Conservation (phyloP, 257 asterid species). For the Solanum peruvianum region DNA sequence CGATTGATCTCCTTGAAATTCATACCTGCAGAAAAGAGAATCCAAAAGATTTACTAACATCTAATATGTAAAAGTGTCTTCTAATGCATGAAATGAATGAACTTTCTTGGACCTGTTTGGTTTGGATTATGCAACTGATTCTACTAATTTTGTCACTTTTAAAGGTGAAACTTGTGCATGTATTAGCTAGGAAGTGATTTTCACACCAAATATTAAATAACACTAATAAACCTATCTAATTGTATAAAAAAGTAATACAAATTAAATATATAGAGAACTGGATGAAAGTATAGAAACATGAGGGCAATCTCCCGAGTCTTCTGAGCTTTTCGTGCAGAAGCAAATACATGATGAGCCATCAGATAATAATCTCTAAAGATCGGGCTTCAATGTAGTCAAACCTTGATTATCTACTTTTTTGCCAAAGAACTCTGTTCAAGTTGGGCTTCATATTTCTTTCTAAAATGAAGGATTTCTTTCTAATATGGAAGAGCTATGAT, state of each 20-base stretch:
- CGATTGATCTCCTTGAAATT: constrained; percentile 71
- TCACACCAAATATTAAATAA: neutral
- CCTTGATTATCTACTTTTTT: neutral
- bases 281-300: neutral
- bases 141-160: neutral
- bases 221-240: neutral
- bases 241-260: neutral
- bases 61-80: neutral
- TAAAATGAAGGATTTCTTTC: neutral
- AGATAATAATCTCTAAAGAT: neutral
- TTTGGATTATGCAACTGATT: neutral
- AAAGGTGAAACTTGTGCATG: neutral
- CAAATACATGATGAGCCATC: neutral
- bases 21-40: constrained; percentile 36
- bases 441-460: neutral
- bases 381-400: neutral
- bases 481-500: neutral
- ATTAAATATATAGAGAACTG: neutral
- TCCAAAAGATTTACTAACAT: neutral
- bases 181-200: neutral
- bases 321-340: neutral
- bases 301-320: neutral
- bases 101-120: neutral
- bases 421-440: neutral
- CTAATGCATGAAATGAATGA: neutral